Percentiles rank a stretch among this genome's conserved stretches.
These are phyloP conservation scores for Stagonosporopsis chrysanthemi DNA, from an alignment of 2,329 filamentous ascomycete species.

Conservation along the genomic window DNA sequence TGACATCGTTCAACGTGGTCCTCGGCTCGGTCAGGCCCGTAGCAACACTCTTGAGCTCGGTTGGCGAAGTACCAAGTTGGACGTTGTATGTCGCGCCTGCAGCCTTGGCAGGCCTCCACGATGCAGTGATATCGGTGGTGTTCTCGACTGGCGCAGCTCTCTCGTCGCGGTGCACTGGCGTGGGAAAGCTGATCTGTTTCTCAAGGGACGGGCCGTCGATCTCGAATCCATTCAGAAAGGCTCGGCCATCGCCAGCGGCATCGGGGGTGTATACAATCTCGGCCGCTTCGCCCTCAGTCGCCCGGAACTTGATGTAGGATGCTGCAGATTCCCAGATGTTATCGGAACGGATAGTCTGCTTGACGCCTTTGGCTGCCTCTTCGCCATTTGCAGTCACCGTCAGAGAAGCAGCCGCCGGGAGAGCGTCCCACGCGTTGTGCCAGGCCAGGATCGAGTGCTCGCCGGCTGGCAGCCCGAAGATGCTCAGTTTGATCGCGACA, in stretches of 20 bases:
- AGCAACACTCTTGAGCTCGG: slow-evolving; percentile 16
- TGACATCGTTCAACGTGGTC: slow-evolving; percentile 14
- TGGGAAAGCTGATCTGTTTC: slow-evolving; percentile 38
- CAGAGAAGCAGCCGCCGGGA: slow-evolving; percentile 29
- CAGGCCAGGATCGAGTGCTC: slow-evolving; percentile 39
- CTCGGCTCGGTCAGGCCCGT: slow-evolving; percentile 10
- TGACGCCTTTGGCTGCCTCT: slow-evolving; percentile 9
- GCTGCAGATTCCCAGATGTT: slow-evolving; percentile 44
- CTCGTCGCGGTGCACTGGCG: slow-evolving; percentile 41
- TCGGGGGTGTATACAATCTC: slow-evolving; percentile 29
- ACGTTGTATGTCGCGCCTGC: slow-evolving; percentile 32
- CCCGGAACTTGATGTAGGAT: slow-evolving; percentile 38
- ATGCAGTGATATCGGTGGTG: slow-evolving; percentile 20
- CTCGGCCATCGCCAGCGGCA: slow-evolving; percentile 23
- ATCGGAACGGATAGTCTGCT: slow-evolving; percentile 38
- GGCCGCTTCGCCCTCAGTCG: slow-evolving; percentile 28
- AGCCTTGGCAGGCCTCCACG: slow-evolving; percentile 33
- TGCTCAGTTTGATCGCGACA: slow-evolving; percentile 31
- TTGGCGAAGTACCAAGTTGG: slow-evolving; percentile 29
- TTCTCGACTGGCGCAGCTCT: slow-evolving; percentile 25
- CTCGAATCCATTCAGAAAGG: slow-evolving; percentile 45
- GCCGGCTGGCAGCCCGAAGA: slow-evolving; percentile 38
- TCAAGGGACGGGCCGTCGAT: slow-evolving; percentile 34
- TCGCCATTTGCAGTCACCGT: slow-evolving; percentile 36
- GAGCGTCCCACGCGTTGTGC: slow-evolving; percentile 44